Evolutionary conservation across 1,139 yeast genomes (phyloP).

Genomic region (Pichia cactophila): DNA sequence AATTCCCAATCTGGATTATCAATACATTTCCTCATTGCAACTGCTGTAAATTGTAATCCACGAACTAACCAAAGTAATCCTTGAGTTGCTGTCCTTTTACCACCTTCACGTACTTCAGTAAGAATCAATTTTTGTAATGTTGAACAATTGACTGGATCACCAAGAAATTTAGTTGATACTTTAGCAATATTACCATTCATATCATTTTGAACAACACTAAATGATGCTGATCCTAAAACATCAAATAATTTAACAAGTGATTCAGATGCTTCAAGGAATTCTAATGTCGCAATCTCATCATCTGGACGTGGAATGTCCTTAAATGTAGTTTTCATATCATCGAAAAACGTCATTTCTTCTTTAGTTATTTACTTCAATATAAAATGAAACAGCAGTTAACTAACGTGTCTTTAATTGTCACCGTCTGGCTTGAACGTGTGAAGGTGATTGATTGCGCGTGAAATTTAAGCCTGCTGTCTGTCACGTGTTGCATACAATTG

Average conservation of each 20-base stretch:
- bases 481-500: background rate
- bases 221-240: conserved; percentile 78
- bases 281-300: conserved; percentile 61
- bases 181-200: conserved; percentile 82
- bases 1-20: conserved; percentile 56
- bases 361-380: background rate
- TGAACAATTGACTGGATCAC: conserved; percentile 53
- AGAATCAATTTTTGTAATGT: conserved; percentile 75
- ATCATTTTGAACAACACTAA: conserved; percentile 77
- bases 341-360: conserved; percentile 59
- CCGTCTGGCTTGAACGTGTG: no score
- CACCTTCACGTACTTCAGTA: conserved; percentile 53
- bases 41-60: conserved; percentile 84
- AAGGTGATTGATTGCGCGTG: no score
- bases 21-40: conserved; percentile 76
- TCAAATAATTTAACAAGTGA: conserved; percentile 78
- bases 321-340: conserved; percentile 66
- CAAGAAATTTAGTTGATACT: conserved; percentile 57
- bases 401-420: no score
- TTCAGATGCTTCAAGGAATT: conserved; percentile 78
- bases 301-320: conserved; percentile 57
- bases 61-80: conserved; percentile 83
- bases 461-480: no score
- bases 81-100: conserved; percentile 74
- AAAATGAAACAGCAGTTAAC: no score